These are phyloP conservation scores for Cruciata laevipes DNA, from an alignment of 257 asterid species.

Conservation along the genomic window DNA sequence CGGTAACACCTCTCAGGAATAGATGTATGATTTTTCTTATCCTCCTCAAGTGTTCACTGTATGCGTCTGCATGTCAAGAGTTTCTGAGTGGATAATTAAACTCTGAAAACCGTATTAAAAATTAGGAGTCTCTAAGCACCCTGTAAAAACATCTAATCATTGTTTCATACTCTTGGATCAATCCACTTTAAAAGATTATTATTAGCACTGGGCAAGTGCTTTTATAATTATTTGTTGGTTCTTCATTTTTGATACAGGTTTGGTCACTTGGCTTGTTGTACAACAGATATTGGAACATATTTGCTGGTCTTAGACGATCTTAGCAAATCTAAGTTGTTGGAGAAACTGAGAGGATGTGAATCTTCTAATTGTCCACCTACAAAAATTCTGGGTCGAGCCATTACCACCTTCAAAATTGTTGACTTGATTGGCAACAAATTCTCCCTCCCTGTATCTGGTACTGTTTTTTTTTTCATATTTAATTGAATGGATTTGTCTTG, in stretches of 20 bases:
- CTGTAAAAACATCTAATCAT: background rate
- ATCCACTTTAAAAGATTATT: background rate
- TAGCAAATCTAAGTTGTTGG: constrained; percentile 44
- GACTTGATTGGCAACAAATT: constrained; percentile 47
- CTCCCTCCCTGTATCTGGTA: constrained; percentile 59
- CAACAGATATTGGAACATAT: constrained; percentile 66
- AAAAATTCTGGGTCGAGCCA: constrained; percentile 71
- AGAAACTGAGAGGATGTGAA: constrained; percentile 45
- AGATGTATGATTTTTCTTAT: background rate
- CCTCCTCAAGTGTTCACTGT: background rate
- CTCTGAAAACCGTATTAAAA: too few relatives aligned
- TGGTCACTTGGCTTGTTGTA: constrained; percentile 88
- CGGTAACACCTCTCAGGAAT: background rate
- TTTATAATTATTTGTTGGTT: background rate
- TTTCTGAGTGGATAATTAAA: too few relatives aligned
- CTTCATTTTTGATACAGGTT: constrained; percentile 52
- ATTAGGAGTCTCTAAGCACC: background rate
- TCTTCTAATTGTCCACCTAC: constrained; percentile 30
- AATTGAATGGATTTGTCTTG: background rate
- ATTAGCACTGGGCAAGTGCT: background rate
- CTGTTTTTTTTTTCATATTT: background rate
- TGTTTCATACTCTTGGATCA: background rate
- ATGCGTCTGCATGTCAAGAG: background rate
- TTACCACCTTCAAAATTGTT: constrained; percentile 66
- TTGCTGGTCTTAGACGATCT: constrained; percentile 55